These are phyloP conservation scores for Capillidium rhysosporum DNA, from an alignment of 371 early-diverging fungal genomes.

Conservation along the genomic window DNA sequence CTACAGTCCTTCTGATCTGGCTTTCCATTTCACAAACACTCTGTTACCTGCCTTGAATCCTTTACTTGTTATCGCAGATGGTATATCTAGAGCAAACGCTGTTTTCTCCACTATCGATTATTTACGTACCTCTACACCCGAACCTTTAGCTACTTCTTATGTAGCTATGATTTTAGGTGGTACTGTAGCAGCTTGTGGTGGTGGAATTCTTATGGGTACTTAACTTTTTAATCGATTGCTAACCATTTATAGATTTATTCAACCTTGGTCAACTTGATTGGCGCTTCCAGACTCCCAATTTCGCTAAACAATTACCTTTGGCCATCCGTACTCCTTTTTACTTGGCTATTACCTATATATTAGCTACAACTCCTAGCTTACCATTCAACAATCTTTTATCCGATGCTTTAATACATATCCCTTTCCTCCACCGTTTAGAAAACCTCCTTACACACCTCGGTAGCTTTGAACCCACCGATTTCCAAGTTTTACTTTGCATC, in stretches of 20 bases:
- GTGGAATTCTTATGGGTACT: slow-evolving; percentile 3
- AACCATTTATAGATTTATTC: not conserved
- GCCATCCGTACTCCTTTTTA: not conserved
- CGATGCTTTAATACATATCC: not conserved
- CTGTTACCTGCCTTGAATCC: not conserved
- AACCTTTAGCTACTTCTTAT: slow-evolving; percentile 1
- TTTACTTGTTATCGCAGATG: slow-evolving; percentile 4
- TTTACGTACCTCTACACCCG: not conserved
- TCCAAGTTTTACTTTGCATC: not conserved
- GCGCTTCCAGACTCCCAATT: slow-evolving; percentile 1
- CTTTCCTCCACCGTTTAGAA: not conserved
- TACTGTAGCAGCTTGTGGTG: slow-evolving; percentile 4
- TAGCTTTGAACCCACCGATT: not conserved
- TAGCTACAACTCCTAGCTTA: not conserved
- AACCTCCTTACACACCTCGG: not conserved
- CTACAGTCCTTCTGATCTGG: not conserved
- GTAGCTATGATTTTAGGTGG: slow-evolving; percentile 5
- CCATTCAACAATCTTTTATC: not conserved
- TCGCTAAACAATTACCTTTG: not conserved
- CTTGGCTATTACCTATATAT: not conserved
- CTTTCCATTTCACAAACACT: not conserved
- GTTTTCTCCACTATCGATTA: not conserved
- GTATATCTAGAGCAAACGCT: not conserved
- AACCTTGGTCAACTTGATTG: not conserved
- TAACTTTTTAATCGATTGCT: not conserved